Base-by-base conservation (phyloP, 2,329 filamentous ascomycete genomes). In the Clathrospora elynae region DNA sequence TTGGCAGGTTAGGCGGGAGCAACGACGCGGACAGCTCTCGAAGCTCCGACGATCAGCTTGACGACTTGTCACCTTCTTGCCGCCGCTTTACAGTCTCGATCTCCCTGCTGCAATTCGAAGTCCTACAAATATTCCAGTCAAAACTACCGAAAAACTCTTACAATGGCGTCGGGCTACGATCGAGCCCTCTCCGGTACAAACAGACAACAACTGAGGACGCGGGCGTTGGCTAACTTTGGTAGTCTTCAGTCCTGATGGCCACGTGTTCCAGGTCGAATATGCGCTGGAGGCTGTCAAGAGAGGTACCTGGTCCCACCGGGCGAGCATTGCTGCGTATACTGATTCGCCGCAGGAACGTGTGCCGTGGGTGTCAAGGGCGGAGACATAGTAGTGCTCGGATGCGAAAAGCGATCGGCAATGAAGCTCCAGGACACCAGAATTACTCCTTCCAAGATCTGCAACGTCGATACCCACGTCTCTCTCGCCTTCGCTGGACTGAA, bases 181-280 rank as follows among this genome's bases (percentile, higher is more conserved):
- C 88, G 93, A 87, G 93, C 92, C 76, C 86, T 97, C 74, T 97
- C 92, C 77, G 92, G 91, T 96, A 85, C 78, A 85, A 61, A 50
- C 35, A 47, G 26, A 26, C 64, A 64, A 68, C 35, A 32, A 32
- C 53, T 61, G 47, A 35, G 31, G 38, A 46, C 26, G 25, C n/a
- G 13, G 34, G 38, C 24, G 14, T 36, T 39, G 64, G 55, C 64
- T 67, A 59, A 65, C 51, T 30, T 49, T 57, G 69, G 55, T 63
- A 95, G 91, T 96, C 71, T 96, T 96, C 68, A 97, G 92, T 83
- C 93, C 93, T 67, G 93, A 99, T 77, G 93, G 93, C 75, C 93
- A 99, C 79, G 93, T 99, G 66, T 99, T 99, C 78, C 93, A 99
- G 76, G 93, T 99, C 67, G 93, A 99, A 81, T 99, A 99, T 82